Conservation (phyloP, 139 green algal species). For the Protoeuglena noctilucae region DNA sequence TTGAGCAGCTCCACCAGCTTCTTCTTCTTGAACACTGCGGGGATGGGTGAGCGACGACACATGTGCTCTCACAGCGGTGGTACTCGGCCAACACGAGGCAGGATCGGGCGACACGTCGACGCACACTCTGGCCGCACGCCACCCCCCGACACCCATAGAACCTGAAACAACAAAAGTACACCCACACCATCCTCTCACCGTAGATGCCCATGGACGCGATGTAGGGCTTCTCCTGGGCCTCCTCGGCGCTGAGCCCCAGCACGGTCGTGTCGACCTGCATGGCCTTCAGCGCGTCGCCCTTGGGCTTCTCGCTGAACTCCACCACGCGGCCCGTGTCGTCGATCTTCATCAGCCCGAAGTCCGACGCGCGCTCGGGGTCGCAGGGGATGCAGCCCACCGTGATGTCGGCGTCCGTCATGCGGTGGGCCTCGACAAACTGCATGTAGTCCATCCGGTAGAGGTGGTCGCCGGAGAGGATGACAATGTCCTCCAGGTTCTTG, state of each 20-base stretch:
- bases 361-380: slow-evolving; percentile 56
- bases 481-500: slow-evolving; percentile 77
- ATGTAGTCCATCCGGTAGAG: slow-evolving; percentile 99
- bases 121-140: no score
- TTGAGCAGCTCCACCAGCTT: slow-evolving; percentile 61
- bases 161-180: not conserved
- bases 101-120: no score
- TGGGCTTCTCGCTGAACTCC: slow-evolving; percentile 93
- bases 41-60: no score
- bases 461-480: slow-evolving; percentile 91
- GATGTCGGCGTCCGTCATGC: slow-evolving; percentile 77
- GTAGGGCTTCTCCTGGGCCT: slow-evolving; percentile 69
- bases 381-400: slow-evolving; percentile 84
- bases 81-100: no score
- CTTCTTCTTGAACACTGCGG: slow-evolving; percentile 97
- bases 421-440: slow-evolving; percentile 89
- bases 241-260: slow-evolving; percentile 48
- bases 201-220: slow-evolving; percentile 99
- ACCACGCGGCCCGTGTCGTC: slow-evolving; percentile 56
- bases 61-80: no score
- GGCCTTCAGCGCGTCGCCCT: slow-evolving; percentile 70
- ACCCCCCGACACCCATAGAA: not conserved
- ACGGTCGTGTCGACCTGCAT: slow-evolving; percentile 92
- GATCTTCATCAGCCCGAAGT: slow-evolving; percentile 94
- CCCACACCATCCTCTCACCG: no score